Percentiles rank a stretch among this genome's conserved stretches.
Evolutionary conservation across 495 filamentous ascomycete species (phyloP).

Genomic region (Talaromyces trachyspermus): DNA sequence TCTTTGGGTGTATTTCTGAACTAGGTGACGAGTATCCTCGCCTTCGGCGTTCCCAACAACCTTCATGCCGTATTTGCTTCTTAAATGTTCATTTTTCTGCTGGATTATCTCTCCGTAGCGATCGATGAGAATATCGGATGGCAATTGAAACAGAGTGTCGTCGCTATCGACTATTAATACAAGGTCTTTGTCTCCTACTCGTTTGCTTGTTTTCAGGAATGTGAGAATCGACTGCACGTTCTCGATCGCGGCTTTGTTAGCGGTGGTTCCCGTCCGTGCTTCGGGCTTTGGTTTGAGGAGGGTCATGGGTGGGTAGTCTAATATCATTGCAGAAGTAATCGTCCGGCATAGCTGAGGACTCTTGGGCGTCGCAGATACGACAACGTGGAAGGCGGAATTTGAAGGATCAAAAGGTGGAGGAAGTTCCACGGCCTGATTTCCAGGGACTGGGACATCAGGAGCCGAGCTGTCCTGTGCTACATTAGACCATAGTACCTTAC

Average conservation of each 20-base stretch:
- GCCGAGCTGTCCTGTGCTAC: not conserved
- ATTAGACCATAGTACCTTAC: not conserved
- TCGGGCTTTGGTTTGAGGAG: slow-evolving; percentile 39
- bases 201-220: slow-evolving; percentile 42
- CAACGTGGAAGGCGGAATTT: slow-evolving; percentile 54
- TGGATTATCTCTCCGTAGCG: slow-evolving; percentile 45
- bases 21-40: slow-evolving; percentile 18
- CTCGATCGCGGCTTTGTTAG: slow-evolving; percentile 30
- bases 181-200: slow-evolving; percentile 50
- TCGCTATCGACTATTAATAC: slow-evolving; percentile 51
- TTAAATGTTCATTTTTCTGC: slow-evolving; percentile 41
- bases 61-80: slow-evolving; percentile 39
- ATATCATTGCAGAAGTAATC: slow-evolving; percentile 50
- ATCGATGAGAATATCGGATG: slow-evolving; percentile 48
- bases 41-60: slow-evolving; percentile 19
- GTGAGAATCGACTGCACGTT: slow-evolving; percentile 45
- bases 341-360: slow-evolving; percentile 51
- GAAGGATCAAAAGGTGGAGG: not conserved
- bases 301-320: slow-evolving; percentile 55
- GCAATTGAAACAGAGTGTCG: slow-evolving; percentile 57
- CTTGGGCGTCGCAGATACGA: slow-evolving; percentile 45
- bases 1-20: slow-evolving; percentile 46
- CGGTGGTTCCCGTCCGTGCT: slow-evolving; percentile 21
- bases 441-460: not conserved
- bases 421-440: not conserved